Evolutionary conservation across 2,329 filamentous ascomycete species (phyloP).

Genomic region (Verticillium longisporum): DNA sequence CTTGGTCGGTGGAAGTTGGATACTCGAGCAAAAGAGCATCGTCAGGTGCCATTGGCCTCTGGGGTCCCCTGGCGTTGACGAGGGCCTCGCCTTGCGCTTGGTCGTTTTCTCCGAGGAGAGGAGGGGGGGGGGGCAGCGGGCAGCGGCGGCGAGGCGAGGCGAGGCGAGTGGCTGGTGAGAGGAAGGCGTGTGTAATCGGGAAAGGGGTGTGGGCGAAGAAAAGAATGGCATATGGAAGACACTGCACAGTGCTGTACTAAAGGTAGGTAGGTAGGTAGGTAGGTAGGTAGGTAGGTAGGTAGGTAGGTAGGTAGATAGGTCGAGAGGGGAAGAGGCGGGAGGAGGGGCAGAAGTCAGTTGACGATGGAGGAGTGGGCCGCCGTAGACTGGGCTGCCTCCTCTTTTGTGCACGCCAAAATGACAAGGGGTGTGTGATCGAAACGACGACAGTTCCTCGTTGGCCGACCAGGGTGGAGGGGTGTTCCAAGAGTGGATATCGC

Average conservation of each 20-base stretch:
- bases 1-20: neutral
- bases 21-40: neutral
- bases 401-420: slow-evolving; percentile 7
- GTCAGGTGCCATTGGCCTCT: slow-evolving; percentile 4
- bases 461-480: neutral
- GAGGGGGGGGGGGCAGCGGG: slow-evolving; percentile 1
- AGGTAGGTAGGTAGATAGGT: too few species aligned
- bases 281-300: too few species aligned
- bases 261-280: too few species aligned
- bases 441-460: neutral
- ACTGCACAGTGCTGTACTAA: too few species aligned
- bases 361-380: slow-evolving; percentile 6
- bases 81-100: slow-evolving; percentile 2
- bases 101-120: slow-evolving; percentile 9
- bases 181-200: neutral
- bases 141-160: neutral
- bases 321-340: too few species aligned
- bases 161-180: slow-evolving; percentile 8
- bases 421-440: neutral
- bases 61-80: slow-evolving; percentile 3
- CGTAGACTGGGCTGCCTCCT: slow-evolving; percentile 7
- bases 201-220: neutral
- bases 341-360: slow-evolving; percentile 11
- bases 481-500: neutral
- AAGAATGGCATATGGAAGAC: neutral